These are phyloP conservation scores for Flaveria ramosissima DNA, from an alignment of 129 eudicot species.

Conservation along the genomic window DNA sequence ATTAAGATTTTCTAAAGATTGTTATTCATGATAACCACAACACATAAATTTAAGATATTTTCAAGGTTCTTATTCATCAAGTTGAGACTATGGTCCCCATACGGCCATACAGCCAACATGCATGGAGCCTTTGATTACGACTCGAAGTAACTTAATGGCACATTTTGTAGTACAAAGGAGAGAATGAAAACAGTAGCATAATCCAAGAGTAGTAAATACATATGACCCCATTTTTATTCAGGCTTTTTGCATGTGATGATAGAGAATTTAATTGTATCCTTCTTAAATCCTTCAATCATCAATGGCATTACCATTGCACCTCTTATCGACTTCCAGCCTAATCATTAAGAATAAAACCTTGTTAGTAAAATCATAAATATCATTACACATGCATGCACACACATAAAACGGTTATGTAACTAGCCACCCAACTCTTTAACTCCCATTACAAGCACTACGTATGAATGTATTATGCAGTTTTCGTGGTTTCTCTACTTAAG, in stretches of 20 bases:
- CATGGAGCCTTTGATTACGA: background rate
- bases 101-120: background rate
- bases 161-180: background rate
- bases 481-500: background rate
- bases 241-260: constrained; percentile 83
- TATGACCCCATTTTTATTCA: constrained; percentile 12
- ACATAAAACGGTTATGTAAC: background rate
- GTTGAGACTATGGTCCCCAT: background rate
- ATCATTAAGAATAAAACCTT: background rate
- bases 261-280: constrained; percentile 70
- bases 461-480: background rate
- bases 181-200: no score
- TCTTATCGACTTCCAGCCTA: constrained; percentile 90
- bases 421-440: background rate
- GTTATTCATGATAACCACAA: background rate
- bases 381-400: background rate
- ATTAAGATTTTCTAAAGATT: no score
- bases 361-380: background rate
- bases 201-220: background rate
- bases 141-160: background rate
- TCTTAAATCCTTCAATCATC: constrained; percentile 88
- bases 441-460: background rate
- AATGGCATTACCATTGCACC: constrained; percentile 87
- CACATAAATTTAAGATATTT: background rate
- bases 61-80: background rate